Evolutionary conservation across 2,329 filamentous ascomycete species (phyloP).

Genomic region (Hypoxylon sp.): DNA sequence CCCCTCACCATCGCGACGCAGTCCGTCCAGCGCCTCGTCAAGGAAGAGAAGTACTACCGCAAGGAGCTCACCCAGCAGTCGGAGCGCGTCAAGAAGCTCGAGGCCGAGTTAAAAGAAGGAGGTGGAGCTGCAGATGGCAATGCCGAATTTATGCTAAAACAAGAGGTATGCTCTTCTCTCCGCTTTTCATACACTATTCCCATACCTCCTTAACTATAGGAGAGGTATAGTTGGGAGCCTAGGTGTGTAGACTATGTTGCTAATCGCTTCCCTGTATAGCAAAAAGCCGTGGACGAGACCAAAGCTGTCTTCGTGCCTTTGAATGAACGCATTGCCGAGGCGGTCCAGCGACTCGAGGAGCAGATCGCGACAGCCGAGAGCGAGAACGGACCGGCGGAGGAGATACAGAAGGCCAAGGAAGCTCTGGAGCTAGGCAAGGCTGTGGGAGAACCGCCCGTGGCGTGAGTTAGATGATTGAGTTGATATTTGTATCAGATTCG

Average conservation of each 20-base stretch:
- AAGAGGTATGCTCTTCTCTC: constrained; percentile 75
- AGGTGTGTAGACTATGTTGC: background rate
- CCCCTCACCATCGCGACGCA: constrained; percentile 84
- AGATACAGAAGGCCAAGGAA: constrained; percentile 70
- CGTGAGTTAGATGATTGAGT: constrained; percentile 27
- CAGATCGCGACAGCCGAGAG: constrained; percentile 77
- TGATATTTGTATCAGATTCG: background rate
- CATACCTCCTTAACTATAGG: background rate
- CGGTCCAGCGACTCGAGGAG: constrained; percentile 80
- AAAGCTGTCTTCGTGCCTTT: constrained; percentile 84
- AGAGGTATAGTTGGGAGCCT: background rate
- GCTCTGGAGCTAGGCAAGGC: constrained; percentile 66
- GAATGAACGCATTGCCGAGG: constrained; percentile 77
- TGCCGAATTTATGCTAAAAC: constrained; percentile 82
- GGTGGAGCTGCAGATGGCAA: constrained; percentile 77
- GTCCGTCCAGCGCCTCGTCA: constrained; percentile 85
- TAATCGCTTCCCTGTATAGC: constrained; percentile 62
- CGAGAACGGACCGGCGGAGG: constrained; percentile 62
- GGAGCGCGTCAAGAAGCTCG: constrained; percentile 77
- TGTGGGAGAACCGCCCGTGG: constrained; percentile 50
- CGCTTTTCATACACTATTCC: background rate
- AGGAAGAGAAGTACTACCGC: constrained; percentile 92
- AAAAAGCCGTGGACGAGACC: constrained; percentile 87
- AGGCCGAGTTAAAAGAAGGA: constrained; percentile 69
- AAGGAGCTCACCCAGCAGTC: constrained; percentile 85